phyloP scores from a whole-genome alignment of 106 monocot species.

The Ottelia alismoides region DNA sequence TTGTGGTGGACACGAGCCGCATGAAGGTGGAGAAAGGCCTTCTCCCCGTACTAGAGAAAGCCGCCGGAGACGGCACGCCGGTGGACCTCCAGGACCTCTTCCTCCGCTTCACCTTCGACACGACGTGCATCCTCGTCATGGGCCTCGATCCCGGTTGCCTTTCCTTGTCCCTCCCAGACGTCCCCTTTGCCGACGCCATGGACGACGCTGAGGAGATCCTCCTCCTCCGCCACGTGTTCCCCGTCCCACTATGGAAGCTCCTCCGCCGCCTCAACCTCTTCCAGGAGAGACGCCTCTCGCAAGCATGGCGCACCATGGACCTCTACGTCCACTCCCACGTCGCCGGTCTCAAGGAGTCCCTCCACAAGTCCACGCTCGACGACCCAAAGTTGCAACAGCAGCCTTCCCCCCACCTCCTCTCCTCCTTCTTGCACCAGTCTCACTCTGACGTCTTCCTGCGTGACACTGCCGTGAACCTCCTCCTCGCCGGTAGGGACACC shows the following conservation, averaged over 20 bases:
- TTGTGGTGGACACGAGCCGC: slow-evolving; percentile 3
- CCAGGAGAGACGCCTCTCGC: slow-evolving; percentile 7
- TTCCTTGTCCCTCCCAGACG: slow-evolving; percentile 8
- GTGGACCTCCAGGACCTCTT: slow-evolving; percentile 20
- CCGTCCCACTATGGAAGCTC: slow-evolving; percentile 14
- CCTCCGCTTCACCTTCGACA: slow-evolving; percentile 16
- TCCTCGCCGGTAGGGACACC: slow-evolving; percentile 17
- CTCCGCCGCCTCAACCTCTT: slow-evolving; percentile 8
- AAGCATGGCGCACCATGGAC: slow-evolving; percentile 12
- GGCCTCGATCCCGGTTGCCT: slow-evolving; percentile 16
- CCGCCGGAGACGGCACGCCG: neutral
- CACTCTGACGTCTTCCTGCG: slow-evolving; percentile 6
- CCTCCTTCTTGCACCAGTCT: slow-evolving; percentile 1
- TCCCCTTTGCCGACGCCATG: slow-evolving; percentile 15
- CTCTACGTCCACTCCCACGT: slow-evolving; percentile 1
- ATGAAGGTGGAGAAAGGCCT: slow-evolving; percentile 5
- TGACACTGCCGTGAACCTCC: slow-evolving; percentile 9
- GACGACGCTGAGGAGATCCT: slow-evolving; percentile 15
- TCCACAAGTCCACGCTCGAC: neutral
- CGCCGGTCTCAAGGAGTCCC: slow-evolving; percentile 3
- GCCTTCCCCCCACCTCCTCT: slow-evolving; percentile 2
- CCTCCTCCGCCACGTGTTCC: slow-evolving; percentile 9
- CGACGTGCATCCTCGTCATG: slow-evolving; percentile 7
- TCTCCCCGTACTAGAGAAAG: slow-evolving; percentile 8
- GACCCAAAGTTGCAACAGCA: neutral